A percentile compares a stretch with the other conserved stretches of the same genome.
These are phyloP conservation scores for Schwanniomyces polymorphus DNA, from an alignment of 805 yeast genomes.

Conservation along the genomic window DNA sequence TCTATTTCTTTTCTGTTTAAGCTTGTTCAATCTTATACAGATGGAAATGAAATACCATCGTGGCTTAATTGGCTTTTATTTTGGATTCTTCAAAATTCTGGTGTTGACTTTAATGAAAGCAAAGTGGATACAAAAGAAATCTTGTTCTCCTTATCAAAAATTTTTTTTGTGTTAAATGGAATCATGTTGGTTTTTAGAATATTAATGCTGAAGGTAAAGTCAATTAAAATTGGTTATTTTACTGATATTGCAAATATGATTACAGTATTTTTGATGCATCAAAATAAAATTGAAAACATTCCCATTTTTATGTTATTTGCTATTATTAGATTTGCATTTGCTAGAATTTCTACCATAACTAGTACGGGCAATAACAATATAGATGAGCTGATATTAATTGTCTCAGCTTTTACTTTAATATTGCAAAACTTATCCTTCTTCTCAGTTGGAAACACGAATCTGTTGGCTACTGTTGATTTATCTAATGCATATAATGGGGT, in stretches of 20 bases:
- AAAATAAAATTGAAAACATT: constrained; percentile 53
- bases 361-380: constrained; percentile 7
- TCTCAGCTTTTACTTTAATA: constrained; percentile 43
- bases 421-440: constrained; percentile 80
- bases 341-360: constrained; percentile 9
- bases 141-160: constrained; percentile 24
- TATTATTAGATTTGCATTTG: constrained; percentile 20
- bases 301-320: constrained; percentile 51
- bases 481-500: constrained; percentile 93
- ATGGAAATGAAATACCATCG: constrained; percentile 55
- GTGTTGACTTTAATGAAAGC: constrained; percentile 19
- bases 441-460: constrained; percentile 87
- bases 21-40: constrained; percentile 48
- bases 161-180: not conserved
- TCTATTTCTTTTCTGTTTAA: constrained; percentile 55
- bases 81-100: constrained; percentile 30
- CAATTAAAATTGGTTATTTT: constrained; percentile 24
- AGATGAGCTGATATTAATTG: constrained; percentile 19
- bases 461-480: constrained; percentile 86
- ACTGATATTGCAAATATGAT: constrained; percentile 35
- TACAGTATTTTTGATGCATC: constrained; percentile 50
- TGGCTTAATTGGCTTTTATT: constrained; percentile 23
- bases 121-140: constrained; percentile 17
- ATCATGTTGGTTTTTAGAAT: constrained; percentile 30
- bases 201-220: constrained; percentile 20